Conservation (phyloP, 2,329 filamentous ascomycete species). For the Ascochyta koolunga region DNA sequence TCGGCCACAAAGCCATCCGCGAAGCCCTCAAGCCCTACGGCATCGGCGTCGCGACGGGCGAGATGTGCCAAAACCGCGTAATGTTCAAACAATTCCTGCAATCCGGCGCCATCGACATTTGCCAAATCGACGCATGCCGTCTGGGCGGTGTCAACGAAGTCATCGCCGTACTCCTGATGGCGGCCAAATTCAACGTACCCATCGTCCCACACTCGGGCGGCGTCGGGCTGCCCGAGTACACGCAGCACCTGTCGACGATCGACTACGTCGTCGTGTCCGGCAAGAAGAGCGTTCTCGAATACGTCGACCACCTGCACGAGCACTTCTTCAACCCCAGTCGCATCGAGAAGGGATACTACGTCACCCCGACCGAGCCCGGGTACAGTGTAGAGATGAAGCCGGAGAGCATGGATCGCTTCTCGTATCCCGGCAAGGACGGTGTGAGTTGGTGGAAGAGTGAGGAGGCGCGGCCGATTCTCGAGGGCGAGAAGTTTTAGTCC, state of each 20-base stretch:
- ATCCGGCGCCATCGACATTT: slow-evolving; percentile 80
- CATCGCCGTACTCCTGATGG: slow-evolving; percentile 85
- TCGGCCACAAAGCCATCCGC: slow-evolving; percentile 84
- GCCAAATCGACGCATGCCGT: slow-evolving; percentile 89
- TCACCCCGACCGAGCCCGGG: slow-evolving; percentile 79
- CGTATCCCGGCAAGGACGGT: slow-evolving; percentile 76
- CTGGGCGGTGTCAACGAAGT: slow-evolving; percentile 92
- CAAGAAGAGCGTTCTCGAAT: slow-evolving; percentile 83
- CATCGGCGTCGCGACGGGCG: slow-evolving; percentile 87
- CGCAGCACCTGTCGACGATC: slow-evolving; percentile 88
- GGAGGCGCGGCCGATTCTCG: slow-evolving; percentile 76
- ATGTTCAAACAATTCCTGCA: slow-evolving; percentile 91
- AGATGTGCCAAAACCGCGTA: slow-evolving; percentile 95
- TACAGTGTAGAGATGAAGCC: slow-evolving; percentile 95
- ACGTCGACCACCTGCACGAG: slow-evolving; percentile 92
- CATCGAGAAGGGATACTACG: slow-evolving; percentile 85
- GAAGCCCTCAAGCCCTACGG: slow-evolving; percentile 76
- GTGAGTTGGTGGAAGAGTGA: slow-evolving; percentile 82
- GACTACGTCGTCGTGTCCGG: slow-evolving; percentile 89
- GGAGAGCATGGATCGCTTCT: slow-evolving; percentile 80
- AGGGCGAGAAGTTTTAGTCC: slow-evolving; percentile 59
- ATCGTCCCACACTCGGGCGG: slow-evolving; percentile 90
- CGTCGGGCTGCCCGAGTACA: slow-evolving; percentile 91
- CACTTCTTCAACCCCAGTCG: slow-evolving; percentile 84
- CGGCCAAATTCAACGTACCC: slow-evolving; percentile 77